Percentiles rank a stretch among this genome's conserved stretches.
phyloP scores from a whole-genome alignment of 345 rosid genomes.

The Brassica nigra region DNA sequence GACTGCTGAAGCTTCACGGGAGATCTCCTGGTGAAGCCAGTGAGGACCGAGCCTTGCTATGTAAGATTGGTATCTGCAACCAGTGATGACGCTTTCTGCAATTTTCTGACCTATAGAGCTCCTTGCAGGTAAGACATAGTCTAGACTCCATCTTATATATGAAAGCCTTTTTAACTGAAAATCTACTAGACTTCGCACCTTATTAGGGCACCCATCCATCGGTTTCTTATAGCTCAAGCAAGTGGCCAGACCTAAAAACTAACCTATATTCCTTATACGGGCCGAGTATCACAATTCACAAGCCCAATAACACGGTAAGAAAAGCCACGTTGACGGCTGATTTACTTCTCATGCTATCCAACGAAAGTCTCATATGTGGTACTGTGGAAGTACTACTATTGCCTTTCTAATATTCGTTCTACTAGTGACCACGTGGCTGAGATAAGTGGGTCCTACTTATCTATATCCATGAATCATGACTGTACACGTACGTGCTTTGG shows the following conservation, averaged over 20 bases:
- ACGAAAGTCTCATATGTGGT: neutral
- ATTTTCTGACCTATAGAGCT: no score
- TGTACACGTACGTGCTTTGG: neutral
- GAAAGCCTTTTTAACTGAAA: neutral
- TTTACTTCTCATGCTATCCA: neutral
- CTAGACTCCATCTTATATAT: no score
- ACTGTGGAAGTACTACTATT: neutral
- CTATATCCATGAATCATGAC: slow-evolving; percentile 4
- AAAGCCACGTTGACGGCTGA: slow-evolving; percentile 20
- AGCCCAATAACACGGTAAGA: slow-evolving; percentile 11
- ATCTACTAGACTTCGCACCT: neutral
- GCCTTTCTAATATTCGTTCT: neutral
- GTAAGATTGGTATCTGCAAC: no score
- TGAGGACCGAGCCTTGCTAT: no score
- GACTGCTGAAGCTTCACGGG: no score
- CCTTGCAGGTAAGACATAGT: no score
- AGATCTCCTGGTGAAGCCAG: no score
- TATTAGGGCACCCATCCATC: neutral
- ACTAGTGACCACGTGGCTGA: slow-evolving; percentile 12
- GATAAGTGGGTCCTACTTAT: slow-evolving; percentile 25
- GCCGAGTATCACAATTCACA: neutral
- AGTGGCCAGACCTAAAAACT: neutral
- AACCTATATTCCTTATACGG: neutral
- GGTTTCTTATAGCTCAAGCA: slow-evolving; percentile 12
- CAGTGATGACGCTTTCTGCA: no score